phyloP scores from a whole-genome alignment of 768 basidiomycete genomes.

The Tulasnella sp. region DNA sequence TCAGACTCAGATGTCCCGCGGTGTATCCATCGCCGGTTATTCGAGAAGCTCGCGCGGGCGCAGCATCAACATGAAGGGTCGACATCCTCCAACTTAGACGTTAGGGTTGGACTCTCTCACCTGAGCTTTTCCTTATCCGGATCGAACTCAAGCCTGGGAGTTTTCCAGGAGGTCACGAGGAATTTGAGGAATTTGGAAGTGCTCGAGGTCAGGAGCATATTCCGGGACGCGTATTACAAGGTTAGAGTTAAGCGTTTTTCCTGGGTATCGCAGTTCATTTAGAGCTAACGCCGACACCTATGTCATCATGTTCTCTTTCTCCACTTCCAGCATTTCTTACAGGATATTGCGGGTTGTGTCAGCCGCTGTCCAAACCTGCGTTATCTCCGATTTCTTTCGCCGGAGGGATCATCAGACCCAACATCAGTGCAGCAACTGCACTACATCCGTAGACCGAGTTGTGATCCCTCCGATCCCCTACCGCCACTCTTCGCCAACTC shows the following conservation, averaged over 20 bases:
- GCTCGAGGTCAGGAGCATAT: conserved; percentile 1
- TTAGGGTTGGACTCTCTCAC: background rate
- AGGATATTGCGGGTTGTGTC: conserved; percentile 11
- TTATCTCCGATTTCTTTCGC: background rate
- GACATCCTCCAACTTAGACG: background rate
- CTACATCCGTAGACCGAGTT: background rate
- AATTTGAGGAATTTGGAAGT: conserved; percentile 9
- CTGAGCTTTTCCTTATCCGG: background rate
- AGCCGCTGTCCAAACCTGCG: conserved; percentile 10
- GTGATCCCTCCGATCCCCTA: conserved; percentile 11
- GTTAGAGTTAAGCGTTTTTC: background rate
- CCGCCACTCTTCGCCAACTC: background rate
- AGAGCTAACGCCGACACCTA: background rate
- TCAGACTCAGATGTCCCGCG: conserved; percentile 8
- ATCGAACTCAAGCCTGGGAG: conserved; percentile 2
- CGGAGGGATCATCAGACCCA: background rate
- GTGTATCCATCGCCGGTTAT: conserved; percentile 7
- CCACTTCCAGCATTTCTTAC: conserved; percentile 10
- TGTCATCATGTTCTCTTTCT: background rate
- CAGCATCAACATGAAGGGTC: background rate
- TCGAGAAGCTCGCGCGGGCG: conserved; percentile 4
- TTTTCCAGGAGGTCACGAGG: conserved; percentile 15
- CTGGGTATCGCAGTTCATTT: background rate
- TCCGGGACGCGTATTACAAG: conserved; percentile 11
- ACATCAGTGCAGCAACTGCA: background rate